Evolutionary conservation across 2,329 filamentous ascomycete genomes (phyloP).

Genomic region (Ceratocystis colombiana): DNA sequence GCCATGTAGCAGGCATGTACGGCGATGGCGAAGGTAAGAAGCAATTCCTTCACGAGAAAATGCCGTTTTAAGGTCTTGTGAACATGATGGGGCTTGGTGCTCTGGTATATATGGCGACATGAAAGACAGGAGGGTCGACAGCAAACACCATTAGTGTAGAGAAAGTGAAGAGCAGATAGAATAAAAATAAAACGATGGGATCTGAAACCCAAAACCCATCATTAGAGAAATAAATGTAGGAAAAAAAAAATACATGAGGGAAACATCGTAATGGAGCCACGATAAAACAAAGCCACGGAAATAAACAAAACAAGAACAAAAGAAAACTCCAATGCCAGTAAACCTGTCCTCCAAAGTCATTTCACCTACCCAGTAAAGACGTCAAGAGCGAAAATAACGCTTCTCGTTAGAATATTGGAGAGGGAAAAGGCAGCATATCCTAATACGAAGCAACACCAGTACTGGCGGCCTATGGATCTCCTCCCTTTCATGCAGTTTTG

Average conservation of each 20-base stretch:
- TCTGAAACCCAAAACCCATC: neutral
- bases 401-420: constrained; percentile 7
- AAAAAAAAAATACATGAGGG: constrained; percentile 5
- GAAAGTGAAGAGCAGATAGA: neutral
- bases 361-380: constrained; percentile 15
- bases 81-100: neutral
- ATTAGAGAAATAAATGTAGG: constrained; percentile 5
- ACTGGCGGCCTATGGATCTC: neutral
- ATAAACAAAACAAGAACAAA: constrained; percentile 9
- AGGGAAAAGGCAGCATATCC: neutral
- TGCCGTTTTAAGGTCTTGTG: constrained; percentile 30
- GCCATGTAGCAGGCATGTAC: constrained; percentile 73
- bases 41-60: constrained; percentile 48
- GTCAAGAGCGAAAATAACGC: neutral
- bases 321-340: constrained; percentile 12
- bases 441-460: neutral
- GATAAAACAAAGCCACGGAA: constrained; percentile 2
- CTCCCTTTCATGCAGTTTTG: neutral
- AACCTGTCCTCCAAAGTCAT: constrained; percentile 7
- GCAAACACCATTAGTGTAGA: neutral
- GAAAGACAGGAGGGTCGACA: too few relatives aligned
- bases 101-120: too few relatives aligned
- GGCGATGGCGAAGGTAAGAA: constrained; percentile 52
- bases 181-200: constrained; percentile 15
- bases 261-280: neutral